These are phyloP conservation scores for Trichoderma orchidacearum DNA, from an alignment of 495 filamentous ascomycete genomes.

Conservation along the genomic window DNA sequence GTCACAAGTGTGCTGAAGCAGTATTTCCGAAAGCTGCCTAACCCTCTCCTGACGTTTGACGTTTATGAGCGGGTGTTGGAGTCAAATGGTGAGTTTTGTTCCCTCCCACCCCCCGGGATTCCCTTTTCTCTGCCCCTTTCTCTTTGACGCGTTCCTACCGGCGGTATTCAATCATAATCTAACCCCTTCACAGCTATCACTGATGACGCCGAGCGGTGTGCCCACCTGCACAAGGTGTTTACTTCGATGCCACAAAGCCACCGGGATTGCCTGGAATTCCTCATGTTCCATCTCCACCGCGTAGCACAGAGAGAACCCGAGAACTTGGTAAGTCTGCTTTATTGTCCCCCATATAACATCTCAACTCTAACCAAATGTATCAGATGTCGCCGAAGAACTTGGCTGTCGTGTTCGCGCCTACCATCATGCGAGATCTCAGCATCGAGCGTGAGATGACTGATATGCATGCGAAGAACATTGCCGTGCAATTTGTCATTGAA, in stretches of 20 bases:
- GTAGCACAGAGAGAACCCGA: constrained; percentile 71
- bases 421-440: constrained; percentile 81
- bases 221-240: constrained; percentile 54
- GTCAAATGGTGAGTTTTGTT: constrained; percentile 37
- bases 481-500: constrained; percentile 82
- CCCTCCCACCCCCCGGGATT: no score
- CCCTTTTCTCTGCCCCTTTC: constrained; percentile 3
- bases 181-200: constrained; percentile 31
- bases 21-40: constrained; percentile 91
- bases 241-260: constrained; percentile 69
- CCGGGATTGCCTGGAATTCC: constrained; percentile 77
- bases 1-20: constrained; percentile 95
- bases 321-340: constrained; percentile 47
- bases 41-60: constrained; percentile 81
- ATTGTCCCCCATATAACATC: background rate
- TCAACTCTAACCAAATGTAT: background rate
- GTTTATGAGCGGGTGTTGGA: constrained; percentile 85
- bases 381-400: constrained; percentile 89
- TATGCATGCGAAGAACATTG: constrained; percentile 80
- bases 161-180: background rate
- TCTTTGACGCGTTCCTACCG: background rate
- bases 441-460: constrained; percentile 92
- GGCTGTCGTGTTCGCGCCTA: constrained; percentile 95
- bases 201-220: constrained; percentile 45
- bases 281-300: constrained; percentile 85